Evolutionary conservation across 2,329 filamentous ascomycete genomes (phyloP), one percentile per base, ranked within the genome.

Genomic region (Zalaria sp.): DNA sequence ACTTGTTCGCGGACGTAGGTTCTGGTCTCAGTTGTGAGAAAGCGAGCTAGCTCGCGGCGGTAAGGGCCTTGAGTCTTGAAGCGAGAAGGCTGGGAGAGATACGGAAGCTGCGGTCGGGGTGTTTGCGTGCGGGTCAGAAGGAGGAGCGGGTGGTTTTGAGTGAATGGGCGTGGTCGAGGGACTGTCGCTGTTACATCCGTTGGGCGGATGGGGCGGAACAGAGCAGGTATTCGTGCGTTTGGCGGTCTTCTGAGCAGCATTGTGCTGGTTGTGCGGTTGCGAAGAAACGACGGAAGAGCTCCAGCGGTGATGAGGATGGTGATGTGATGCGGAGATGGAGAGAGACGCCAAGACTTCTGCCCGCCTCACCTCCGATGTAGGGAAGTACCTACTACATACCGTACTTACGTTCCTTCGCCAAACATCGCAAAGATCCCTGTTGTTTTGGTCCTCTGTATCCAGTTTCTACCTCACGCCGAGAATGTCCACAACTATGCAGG

Each of bases 11-110:
- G 79, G 44, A 88, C 66, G 67, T 79, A 85, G 47, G 68, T 65
- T 49, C 77, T 81, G 47, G 77, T 77, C 56, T 87, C 81, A 0
- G 84, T 93, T n/a, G 83, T 86, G 45, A 93, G 73, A 46, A 83
- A 75, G 40, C 88, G 80, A 3, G 75, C 73, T 32, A 80, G 66
- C 35, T 75, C 68, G 27, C 48, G 47, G 8, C 49, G 47, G 1
- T 42, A 38, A 7, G 41, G 46, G 25, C 46, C 39, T 26, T 29
- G 56, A 51, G 11, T 54, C 45, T 38, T 48, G 47, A 31, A 52
- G 46, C 64, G 59, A 26, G 71, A 63, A 5, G 73, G 65, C 47
- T 73, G 69, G 48, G 77, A 71, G 39, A 83, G 73, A 61, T 83
- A 84, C 29, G 74, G 73, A 28, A 81, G 63, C 55, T 81, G 76